phyloP scores from a whole-genome alignment of 2,329 filamentous ascomycete genomes.

The Sclerotinia glacialis region DNA sequence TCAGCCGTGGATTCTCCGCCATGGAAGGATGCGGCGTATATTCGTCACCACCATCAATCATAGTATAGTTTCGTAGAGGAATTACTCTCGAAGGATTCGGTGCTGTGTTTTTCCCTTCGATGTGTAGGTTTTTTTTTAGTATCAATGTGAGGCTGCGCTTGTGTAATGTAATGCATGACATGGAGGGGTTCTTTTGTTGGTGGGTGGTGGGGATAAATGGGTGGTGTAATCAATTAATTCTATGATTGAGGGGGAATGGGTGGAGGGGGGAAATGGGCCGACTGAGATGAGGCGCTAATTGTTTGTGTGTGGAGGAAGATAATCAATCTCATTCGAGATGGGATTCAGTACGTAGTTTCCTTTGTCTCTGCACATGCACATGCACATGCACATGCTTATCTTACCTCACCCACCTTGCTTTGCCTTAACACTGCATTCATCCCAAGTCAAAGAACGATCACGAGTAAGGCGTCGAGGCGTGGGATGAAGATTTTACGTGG shows the following conservation, averaged over 20 bases:
- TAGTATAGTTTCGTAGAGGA: background rate
- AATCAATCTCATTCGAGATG: conserved; percentile 42
- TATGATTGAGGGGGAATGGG: background rate
- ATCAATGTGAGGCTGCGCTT: conserved; percentile 6
- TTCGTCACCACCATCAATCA: background rate
- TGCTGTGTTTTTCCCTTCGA: background rate
- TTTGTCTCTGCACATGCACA: too few relatives aligned
- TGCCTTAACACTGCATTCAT: conserved; percentile 13
- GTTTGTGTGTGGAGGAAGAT: conserved; percentile 31
- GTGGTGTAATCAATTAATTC: background rate
- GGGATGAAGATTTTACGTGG: background rate
- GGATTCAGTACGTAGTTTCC: conserved; percentile 33
- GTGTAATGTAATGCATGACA: conserved; percentile 15
- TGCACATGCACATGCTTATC: background rate
- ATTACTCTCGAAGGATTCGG: background rate
- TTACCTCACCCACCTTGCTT: background rate
- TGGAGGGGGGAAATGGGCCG: conserved; percentile 1
- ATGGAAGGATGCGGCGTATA: conserved; percentile 9
- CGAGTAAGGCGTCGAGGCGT: conserved; percentile 1
- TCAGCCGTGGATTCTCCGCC: conserved; percentile 14
- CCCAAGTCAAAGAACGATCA: conserved; percentile 12
- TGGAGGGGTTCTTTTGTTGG: conserved; percentile 2
- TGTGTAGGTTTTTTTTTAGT: too few relatives aligned
- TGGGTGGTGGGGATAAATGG: background rate
- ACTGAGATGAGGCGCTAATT: conserved; percentile 10